A percentile compares a stretch with the other conserved stretches of the same genome.
These are phyloP conservation scores for Xylaria sp. DNA, from an alignment of 2,329 filamentous ascomycete genomes.

Conservation along the genomic window DNA sequence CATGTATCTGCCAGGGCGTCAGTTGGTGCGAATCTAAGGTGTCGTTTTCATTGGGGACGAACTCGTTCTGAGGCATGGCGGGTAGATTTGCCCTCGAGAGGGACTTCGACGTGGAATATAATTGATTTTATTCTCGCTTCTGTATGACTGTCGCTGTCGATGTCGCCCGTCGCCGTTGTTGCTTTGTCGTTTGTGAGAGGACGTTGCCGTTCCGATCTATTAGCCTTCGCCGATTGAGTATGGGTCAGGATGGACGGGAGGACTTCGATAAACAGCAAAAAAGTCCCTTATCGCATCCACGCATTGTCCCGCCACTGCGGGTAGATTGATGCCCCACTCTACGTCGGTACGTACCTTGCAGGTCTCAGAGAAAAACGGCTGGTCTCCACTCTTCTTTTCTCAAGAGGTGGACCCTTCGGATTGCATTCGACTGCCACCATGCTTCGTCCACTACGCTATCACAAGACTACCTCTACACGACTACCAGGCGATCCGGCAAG, in stretches of 20 bases:
- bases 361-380: slow-evolving; percentile 32
- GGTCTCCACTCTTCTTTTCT: slow-evolving; percentile 42
- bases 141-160: neutral
- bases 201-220: slow-evolving; percentile 11
- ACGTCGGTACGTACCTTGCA: too few relatives aligned
- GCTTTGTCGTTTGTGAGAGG: neutral
- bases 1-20: slow-evolving; percentile 36
- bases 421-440: neutral
- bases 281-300: slow-evolving; percentile 30
- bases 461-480: neutral
- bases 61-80: slow-evolving; percentile 78
- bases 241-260: neutral
- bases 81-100: slow-evolving; percentile 46
- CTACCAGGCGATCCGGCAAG: neutral
- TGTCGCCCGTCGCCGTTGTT: neutral
- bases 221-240: neutral
- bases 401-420: slow-evolving; percentile 21
- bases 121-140: neutral
- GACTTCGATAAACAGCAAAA: slow-evolving; percentile 27
- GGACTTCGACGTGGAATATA: slow-evolving; percentile 38
- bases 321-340: slow-evolving; percentile 7
- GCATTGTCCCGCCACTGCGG: slow-evolving; percentile 25
- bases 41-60: slow-evolving; percentile 49
- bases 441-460: slow-evolving; percentile 6
- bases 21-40: neutral